Evolutionary conservation across 2,329 filamentous ascomycete species (phyloP).

Genomic region (Periglandula ipomoeae): DNA sequence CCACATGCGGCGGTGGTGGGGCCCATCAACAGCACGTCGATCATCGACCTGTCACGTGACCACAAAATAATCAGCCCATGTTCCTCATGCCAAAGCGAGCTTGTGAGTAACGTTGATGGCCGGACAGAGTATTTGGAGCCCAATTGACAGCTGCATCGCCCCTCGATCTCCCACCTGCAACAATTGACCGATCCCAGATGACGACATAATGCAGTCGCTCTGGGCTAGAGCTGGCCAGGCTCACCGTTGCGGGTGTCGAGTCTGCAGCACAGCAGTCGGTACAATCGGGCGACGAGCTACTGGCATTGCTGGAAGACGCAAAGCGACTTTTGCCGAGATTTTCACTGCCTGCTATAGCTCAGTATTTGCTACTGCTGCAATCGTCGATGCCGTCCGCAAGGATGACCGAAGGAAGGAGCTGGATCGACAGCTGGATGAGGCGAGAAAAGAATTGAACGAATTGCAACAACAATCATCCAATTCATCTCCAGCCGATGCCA

Average conservation of each 20-base stretch:
- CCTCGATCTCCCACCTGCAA: background rate
- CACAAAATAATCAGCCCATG: background rate
- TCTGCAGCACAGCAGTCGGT: constrained; percentile 44
- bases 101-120: background rate
- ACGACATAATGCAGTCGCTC: constrained; percentile 53
- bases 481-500: constrained; percentile 6
- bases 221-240: constrained; percentile 59
- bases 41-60: background rate
- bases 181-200: background rate
- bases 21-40: background rate
- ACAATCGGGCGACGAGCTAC: constrained; percentile 41
- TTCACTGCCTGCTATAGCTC: constrained; percentile 61
- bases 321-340: constrained; percentile 41
- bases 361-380: constrained; percentile 54
- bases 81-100: background rate
- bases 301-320: constrained; percentile 38
- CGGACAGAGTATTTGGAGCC: background rate
- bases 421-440: constrained; percentile 50
- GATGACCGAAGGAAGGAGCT: constrained; percentile 48
- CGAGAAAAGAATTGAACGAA: constrained; percentile 36
- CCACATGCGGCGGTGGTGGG: background rate
- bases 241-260: constrained; percentile 54
- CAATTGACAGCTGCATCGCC: background rate
- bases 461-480: constrained; percentile 24
- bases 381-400: constrained; percentile 53